These are phyloP conservation scores for Sordaria brevicollis DNA, from an alignment of 495 filamentous ascomycete genomes.

Conservation along the genomic window DNA sequence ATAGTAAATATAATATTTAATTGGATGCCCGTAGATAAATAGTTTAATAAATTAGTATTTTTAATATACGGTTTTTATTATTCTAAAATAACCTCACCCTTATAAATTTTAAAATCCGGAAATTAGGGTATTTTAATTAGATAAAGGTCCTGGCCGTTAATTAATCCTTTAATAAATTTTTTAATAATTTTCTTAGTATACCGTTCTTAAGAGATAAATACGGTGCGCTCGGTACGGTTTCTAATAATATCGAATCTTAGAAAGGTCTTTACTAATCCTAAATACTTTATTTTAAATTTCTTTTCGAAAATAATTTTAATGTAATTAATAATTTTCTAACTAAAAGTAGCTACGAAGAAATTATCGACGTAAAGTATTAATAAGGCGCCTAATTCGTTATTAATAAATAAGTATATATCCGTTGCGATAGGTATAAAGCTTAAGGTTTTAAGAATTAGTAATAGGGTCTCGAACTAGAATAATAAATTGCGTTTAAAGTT, in stretches of 20 bases:
- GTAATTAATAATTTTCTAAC: too few relatives aligned
- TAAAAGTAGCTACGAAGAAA: too few relatives aligned
- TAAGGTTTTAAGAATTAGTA: too few relatives aligned
- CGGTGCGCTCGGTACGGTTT: background rate
- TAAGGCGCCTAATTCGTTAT: too few relatives aligned
- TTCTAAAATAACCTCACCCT: background rate
- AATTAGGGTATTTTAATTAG: background rate
- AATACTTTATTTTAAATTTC: background rate
- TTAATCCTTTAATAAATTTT: too few relatives aligned
- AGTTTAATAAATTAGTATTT: background rate
- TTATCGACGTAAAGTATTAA: too few relatives aligned
- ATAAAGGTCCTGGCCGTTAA: too few relatives aligned
- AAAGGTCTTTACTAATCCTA: background rate
- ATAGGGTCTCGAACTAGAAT: too few relatives aligned
- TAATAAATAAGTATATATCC: too few relatives aligned
- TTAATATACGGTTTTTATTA: background rate
- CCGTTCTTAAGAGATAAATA: background rate
- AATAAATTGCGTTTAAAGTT: too few relatives aligned
- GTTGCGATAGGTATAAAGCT: too few relatives aligned
- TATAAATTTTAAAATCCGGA: background rate
- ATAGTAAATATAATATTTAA: background rate
- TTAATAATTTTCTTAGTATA: background rate
- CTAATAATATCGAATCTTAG: background rate
- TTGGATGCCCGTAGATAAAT: too few relatives aligned
- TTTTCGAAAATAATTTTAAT: accelerated